phyloP scores from a whole-genome alignment of 139 green algal genomes.

The Tetradesmus obliquus region DNA sequence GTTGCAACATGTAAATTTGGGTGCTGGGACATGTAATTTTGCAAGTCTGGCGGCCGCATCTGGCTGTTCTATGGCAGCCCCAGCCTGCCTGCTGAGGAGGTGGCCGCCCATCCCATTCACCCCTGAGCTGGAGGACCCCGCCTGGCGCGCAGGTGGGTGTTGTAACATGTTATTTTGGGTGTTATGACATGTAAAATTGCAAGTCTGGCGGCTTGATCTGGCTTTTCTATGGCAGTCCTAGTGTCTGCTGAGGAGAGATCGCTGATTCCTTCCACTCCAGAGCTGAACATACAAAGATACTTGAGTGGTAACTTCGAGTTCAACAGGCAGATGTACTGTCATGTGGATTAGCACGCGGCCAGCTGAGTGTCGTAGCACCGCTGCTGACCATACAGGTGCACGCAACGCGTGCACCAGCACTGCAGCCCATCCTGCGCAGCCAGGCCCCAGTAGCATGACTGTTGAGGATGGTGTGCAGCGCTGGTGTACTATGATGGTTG shows the following conservation, averaged over 20 bases:
- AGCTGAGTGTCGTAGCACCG: no score
- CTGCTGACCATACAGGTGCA: no score
- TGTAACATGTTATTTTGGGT: no score
- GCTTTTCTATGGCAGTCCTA: conserved; percentile 80
- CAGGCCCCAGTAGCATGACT: no score
- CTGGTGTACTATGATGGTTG: neutral
- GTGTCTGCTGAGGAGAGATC: conserved; percentile 76
- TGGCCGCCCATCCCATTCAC: conserved; percentile 80
- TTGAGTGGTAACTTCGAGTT: no score
- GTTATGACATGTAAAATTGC: no score
- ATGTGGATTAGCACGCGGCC: no score
- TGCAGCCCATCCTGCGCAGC: neutral
- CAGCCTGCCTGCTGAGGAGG: conserved; percentile 72
- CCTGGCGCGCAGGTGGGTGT: conserved; percentile 76
- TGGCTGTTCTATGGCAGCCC: conserved; percentile 87
- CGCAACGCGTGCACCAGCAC: neutral
- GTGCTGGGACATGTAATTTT: no score
- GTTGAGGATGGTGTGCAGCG: no score
- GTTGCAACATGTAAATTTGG: no score
- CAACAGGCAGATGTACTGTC: no score
- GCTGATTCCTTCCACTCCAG: conserved; percentile 75
- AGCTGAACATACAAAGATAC: conserved; percentile 63
- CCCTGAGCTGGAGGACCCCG: conserved; percentile 79
- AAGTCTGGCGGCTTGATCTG: conserved; percentile 90
- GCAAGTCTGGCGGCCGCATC: conserved; percentile 88